These are phyloP conservation scores for Acer campestre DNA, from an alignment of 345 rosid species.

Conservation along the genomic window DNA sequence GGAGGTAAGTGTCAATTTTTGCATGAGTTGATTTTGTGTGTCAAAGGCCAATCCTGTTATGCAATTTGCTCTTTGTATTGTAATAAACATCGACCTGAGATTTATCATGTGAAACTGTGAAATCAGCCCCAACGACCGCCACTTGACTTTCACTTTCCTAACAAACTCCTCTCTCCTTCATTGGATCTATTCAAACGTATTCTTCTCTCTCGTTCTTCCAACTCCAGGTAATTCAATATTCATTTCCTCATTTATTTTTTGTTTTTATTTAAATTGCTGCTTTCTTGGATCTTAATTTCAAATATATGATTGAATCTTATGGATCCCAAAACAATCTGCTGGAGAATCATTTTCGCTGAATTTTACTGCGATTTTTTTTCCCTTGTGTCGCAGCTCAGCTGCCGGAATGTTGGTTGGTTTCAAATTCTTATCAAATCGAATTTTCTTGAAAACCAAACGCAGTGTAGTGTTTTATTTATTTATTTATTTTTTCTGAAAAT, in stretches of 20 bases:
- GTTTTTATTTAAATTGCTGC: neutral
- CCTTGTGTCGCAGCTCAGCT: neutral
- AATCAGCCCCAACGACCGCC: neutral
- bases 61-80: too few relatives aligned
- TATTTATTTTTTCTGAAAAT: neutral
- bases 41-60: too few relatives aligned
- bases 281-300: neutral
- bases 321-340: neutral
- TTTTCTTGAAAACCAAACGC: neutral
- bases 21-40: too few relatives aligned
- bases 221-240: neutral
- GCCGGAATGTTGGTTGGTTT: neutral
- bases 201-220: neutral
- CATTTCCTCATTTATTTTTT: neutral
- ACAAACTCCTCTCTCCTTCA: neutral
- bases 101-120: too few relatives aligned
- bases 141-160: conserved; percentile 2
- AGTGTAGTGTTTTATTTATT: neutral
- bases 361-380: neutral
- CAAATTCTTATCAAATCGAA: neutral
- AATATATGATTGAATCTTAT: too few relatives aligned
- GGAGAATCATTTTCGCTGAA: too few relatives aligned
- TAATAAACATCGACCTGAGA: too few relatives aligned
- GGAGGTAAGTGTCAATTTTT: too few relatives aligned
- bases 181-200: neutral